Base-by-base conservation (phyloP, 1,284 basidiomycete genomes). In the Apiotrichum laibachii region DNA sequence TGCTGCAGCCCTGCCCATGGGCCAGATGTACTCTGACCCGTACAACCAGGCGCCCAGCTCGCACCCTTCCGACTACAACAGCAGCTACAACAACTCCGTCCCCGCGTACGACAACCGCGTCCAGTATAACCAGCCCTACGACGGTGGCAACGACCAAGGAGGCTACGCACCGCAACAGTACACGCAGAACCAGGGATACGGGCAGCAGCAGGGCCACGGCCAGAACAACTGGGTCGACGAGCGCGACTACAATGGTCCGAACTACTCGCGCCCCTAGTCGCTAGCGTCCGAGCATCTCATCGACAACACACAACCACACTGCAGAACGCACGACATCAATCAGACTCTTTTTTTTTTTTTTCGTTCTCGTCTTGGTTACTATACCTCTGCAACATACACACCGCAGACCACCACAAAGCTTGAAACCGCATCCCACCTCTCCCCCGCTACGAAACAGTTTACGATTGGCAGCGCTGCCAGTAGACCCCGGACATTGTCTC, bases 1-100 rank as follows among this genome's bases (percentile, higher is more conserved):
- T 21, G 34, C 5, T 16, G 15, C 22, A 12, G 50, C 22, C 50
- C n/a, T 21, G 51, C 16, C 51, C n/a, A 53, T 53, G 51, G n/a
- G 12, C 42, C 42, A 53, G 31, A 45, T 45, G 33, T 45, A 46
- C 53, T 31, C 26, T 4, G 53, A 54, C 44, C 44, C 44, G 21
- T 54, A 54, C 53, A 22, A 18, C 33, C 11, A 54, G n/a, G 18
- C 34, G 8, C 5, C 48, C 21, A 21, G 50, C 21, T 58, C 51
- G 34, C 5, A 47, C 39, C 26, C 26, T 31, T 7, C 26, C 26
- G 26, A 7, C 7, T 31, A 31, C 26, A 49, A 35, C 39, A 42
- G 26, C 16, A 73, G 69, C 69, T 69, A 73, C 16, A 73, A 72
- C 59, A 65, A 63, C n/a, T n/a, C n/a, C n/a, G n/a, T n/a, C n/a